These are phyloP conservation scores for Nepenthes gracilis DNA, from an alignment of 148 eudicot genomes.

Conservation along the genomic window DNA sequence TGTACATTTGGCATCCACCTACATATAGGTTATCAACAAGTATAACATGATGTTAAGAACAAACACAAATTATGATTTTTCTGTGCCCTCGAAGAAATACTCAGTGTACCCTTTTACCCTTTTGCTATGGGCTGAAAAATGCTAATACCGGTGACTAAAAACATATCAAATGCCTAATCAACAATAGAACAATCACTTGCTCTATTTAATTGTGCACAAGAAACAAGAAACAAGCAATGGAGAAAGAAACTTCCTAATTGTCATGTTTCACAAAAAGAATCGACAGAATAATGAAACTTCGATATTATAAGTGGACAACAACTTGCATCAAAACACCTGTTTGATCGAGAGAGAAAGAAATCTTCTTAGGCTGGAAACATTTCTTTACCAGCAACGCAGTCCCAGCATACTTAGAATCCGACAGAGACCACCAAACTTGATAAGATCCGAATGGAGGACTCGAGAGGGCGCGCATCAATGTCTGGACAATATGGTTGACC, in stretches of 20 bases:
- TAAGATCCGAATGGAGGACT: slow-evolving; percentile 63
- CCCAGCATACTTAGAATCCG: slow-evolving; percentile 97
- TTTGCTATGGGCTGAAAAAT: too few species aligned
- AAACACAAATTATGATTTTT: too few species aligned
- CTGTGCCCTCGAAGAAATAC: too few species aligned
- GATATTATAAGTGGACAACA: neutral
- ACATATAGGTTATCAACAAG: too few species aligned
- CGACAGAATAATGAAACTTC: neutral
- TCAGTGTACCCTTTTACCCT: too few species aligned
- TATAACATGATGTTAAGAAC: too few species aligned
- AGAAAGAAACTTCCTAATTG: neutral
- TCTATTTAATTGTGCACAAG: too few species aligned
- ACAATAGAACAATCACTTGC: too few species aligned
- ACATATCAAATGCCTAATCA: too few species aligned
- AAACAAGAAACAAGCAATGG: too few species aligned
- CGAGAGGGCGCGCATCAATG: slow-evolving; percentile 81
- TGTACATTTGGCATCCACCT: too few species aligned
- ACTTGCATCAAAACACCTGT: slow-evolving; percentile 34
- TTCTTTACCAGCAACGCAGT: slow-evolving; percentile 87
- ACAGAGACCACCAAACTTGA: slow-evolving; percentile 96
- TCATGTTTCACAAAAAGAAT: neutral
- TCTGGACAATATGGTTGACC: slow-evolving; percentile 24
- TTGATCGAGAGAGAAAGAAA: slow-evolving; percentile 70
- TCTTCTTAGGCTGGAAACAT: slow-evolving; percentile 61
- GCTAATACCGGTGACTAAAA: too few species aligned